These are phyloP conservation scores for Penicillium decumbens DNA, from an alignment of 2,329 filamentous ascomycete genomes.

Conservation along the genomic window DNA sequence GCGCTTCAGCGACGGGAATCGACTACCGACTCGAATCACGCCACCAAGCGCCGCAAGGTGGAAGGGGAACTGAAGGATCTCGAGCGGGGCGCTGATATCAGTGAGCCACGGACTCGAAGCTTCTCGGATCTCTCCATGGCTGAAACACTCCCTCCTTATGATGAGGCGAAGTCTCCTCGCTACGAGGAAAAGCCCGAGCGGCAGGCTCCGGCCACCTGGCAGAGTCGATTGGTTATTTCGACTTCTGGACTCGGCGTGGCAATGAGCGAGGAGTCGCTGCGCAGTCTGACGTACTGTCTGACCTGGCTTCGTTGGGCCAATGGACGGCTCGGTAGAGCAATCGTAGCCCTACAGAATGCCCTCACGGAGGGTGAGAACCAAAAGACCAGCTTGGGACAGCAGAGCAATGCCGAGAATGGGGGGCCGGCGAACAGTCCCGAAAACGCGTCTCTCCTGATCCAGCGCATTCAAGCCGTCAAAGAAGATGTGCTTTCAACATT, in stretches of 20 bases:
- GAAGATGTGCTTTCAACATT: constrained; percentile 71
- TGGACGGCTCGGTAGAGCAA: constrained; percentile 69
- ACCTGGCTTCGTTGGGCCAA: constrained; percentile 77
- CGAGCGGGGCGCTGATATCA: constrained; percentile 39
- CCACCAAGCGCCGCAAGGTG: constrained; percentile 44
- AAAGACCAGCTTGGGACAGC: constrained; percentile 34
- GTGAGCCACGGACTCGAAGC: constrained; percentile 43
- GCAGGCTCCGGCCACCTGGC: constrained; percentile 56
- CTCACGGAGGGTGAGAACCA: constrained; percentile 72
- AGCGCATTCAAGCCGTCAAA: constrained; percentile 63
- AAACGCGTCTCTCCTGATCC: constrained; percentile 25
- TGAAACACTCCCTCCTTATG: constrained; percentile 78
- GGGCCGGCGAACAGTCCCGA: constrained; percentile 17
- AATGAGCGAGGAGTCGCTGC: constrained; percentile 81
- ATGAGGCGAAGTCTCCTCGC: constrained; percentile 68
- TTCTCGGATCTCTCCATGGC: constrained; percentile 62
- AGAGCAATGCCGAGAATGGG: constrained; percentile 23
- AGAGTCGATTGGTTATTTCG: constrained; percentile 77
- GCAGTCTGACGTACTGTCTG: constrained; percentile 79
- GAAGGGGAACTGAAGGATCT: constrained; percentile 45
- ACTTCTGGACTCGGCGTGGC: constrained; percentile 87
- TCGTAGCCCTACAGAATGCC: constrained; percentile 67
- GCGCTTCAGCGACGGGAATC: constrained; percentile 56
- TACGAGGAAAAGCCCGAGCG: constrained; percentile 52
- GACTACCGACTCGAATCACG: constrained; percentile 31